A percentile compares a stretch with the other conserved stretches of the same genome.
Conservation (phyloP, 768 basidiomycete species). For the Boletus coccyginus region DNA sequence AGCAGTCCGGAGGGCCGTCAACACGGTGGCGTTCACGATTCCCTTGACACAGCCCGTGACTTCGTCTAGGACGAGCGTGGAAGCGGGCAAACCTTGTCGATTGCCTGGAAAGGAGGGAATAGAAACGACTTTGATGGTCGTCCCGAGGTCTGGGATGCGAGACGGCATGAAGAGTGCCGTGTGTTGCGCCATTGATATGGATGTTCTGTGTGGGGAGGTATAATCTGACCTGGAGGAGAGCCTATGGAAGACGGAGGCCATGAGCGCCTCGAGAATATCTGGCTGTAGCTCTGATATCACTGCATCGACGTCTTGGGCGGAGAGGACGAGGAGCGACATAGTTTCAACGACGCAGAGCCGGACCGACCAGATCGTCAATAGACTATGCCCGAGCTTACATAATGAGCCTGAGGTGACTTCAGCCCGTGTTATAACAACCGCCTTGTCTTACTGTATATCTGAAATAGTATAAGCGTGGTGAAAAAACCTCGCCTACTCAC, state of each 20-base stretch:
- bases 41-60: conserved; percentile 65
- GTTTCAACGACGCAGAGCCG: neutral
- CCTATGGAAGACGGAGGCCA: conserved; percentile 55
- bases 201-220: conserved; percentile 55
- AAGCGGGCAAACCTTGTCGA: conserved; percentile 64
- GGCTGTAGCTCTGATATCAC: conserved; percentile 47
- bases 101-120: conserved; percentile 50
- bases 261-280: conserved; percentile 48
- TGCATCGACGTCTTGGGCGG: conserved; percentile 52
- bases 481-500: too few relatives aligned
- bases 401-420: too few relatives aligned
- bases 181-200: conserved; percentile 51
- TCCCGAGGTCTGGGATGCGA: conserved; percentile 49
- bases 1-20: conserved; percentile 83
- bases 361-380: too few relatives aligned
- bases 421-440: too few relatives aligned
- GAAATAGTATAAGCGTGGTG: too few relatives aligned
- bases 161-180: conserved; percentile 84
- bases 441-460: too few relatives aligned
- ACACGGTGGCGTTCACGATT: conserved; percentile 69
- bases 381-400: too few relatives aligned
- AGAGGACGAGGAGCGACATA: conserved; percentile 60
- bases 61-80: conserved; percentile 76
- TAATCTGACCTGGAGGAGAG: conserved; percentile 36
- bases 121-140: conserved; percentile 79